phyloP scores from a whole-genome alignment of 441 rosid species.

The Gossypium davidsonii region DNA sequence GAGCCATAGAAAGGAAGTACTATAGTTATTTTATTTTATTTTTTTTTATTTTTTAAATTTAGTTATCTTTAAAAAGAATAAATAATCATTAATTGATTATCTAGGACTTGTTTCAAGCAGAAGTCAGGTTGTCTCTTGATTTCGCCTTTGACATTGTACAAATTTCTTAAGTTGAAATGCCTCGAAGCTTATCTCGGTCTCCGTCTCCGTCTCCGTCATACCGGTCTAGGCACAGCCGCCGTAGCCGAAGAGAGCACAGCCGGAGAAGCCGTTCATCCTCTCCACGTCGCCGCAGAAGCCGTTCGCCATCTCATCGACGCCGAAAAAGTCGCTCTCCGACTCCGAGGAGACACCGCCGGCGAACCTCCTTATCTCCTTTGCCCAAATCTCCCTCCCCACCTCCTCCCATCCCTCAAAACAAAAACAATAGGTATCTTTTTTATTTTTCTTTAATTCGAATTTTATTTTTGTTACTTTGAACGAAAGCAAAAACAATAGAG shows the following conservation, averaged over 20 bases:
- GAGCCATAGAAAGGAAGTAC: no score
- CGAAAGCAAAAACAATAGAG: background rate
- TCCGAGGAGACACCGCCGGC: slow-evolving; percentile 32
- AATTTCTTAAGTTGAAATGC: slow-evolving; percentile 16
- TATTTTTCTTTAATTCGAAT: background rate
- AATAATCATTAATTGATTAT: no score
- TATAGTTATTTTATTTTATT: no score
- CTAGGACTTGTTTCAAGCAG: no score
- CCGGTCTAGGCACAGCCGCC: slow-evolving; percentile 34
- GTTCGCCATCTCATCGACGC: slow-evolving; percentile 32
- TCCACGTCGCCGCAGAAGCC: slow-evolving; percentile 36
- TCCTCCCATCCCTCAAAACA: slow-evolving; percentile 2
- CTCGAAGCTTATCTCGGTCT: slow-evolving; percentile 38
- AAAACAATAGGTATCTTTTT: slow-evolving; percentile 11
- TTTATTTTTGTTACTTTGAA: background rate
- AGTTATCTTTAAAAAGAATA: no score
- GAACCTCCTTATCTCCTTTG: slow-evolving; percentile 33
- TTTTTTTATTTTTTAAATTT: no score
- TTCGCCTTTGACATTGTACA: background rate
- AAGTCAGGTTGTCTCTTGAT: no score
- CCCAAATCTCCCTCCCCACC: slow-evolving; percentile 23
- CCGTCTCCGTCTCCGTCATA: slow-evolving; percentile 29
- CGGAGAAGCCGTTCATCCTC: slow-evolving; percentile 43
- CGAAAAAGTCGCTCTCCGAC: slow-evolving; percentile 44
- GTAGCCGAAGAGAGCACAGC: slow-evolving; percentile 35